phyloP scores from a whole-genome alignment of 345 rosid genomes.

The Trapa incisa region DNA sequence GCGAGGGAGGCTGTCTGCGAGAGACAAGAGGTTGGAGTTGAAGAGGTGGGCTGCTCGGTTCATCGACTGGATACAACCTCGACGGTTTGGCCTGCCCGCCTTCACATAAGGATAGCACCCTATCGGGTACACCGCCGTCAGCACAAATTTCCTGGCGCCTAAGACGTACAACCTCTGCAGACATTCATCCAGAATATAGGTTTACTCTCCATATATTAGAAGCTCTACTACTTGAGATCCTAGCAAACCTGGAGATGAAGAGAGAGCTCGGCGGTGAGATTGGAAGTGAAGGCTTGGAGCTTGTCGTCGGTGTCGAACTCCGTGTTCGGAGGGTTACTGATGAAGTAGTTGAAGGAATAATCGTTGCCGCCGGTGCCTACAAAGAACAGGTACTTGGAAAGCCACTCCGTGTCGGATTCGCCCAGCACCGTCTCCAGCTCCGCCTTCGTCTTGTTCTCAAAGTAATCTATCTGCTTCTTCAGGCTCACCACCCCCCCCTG shows the following conservation, averaged over 20 bases:
- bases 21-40: constrained; percentile 20
- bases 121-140: constrained; percentile 37
- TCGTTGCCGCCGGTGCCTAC: constrained; percentile 59
- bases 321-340: constrained; percentile 2
- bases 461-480: constrained; percentile 33
- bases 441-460: constrained; percentile 30
- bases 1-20: constrained; percentile 12
- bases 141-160: constrained; percentile 48
- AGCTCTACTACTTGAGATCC: neutral
- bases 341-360: constrained; percentile 50
- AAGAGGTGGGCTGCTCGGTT: constrained; percentile 44
- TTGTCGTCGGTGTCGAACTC: constrained; percentile 5
- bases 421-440: constrained; percentile 22
- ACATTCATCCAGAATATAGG: neutral
- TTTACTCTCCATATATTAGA: no score
- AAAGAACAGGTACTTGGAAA: constrained; percentile 27
- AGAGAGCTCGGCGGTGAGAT: constrained; percentile 29
- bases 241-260: constrained; percentile 29
- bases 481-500: constrained; percentile 43
- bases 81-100: neutral
- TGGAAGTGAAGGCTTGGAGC: constrained; percentile 31
- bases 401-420: constrained; percentile 3
- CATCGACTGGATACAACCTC: constrained; percentile 18
- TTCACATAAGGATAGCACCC: constrained; percentile 35
- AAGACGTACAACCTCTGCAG: constrained; percentile 33